Conservation (phyloP, 2,329 filamentous ascomycete species). For the Clonostachys solani region DNA sequence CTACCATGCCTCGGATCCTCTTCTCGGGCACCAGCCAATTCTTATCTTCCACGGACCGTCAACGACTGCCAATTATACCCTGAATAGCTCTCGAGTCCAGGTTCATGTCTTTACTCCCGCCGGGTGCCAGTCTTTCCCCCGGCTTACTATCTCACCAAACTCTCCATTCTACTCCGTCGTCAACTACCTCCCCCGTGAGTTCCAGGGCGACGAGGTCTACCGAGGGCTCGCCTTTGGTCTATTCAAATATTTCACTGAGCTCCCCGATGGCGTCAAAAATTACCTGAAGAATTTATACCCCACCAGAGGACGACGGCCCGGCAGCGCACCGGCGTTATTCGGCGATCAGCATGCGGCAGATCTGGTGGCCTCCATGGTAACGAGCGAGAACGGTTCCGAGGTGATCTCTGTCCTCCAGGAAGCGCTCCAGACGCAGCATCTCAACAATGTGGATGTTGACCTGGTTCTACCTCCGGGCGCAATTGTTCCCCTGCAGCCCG, state of each 20-base stretch:
- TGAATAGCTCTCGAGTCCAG: constrained; percentile 90
- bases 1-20: constrained; percentile 83
- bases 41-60: constrained; percentile 91
- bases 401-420: constrained; percentile 69
- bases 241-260: constrained; percentile 89
- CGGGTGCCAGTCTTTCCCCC: constrained; percentile 84
- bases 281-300: constrained; percentile 59
- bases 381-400: constrained; percentile 71
- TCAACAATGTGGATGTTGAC: constrained; percentile 85
- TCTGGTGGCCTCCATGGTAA: constrained; percentile 78
- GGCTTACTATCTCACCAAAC: constrained; percentile 88
- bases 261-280: constrained; percentile 72
- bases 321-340: constrained; percentile 68
- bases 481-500: constrained; percentile 60
- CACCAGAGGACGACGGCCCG: constrained; percentile 52
- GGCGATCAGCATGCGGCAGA: constrained; percentile 91
- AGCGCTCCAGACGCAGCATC: constrained; percentile 74
- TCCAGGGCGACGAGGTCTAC: constrained; percentile 92
- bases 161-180: constrained; percentile 90
- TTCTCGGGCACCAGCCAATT: constrained; percentile 76
- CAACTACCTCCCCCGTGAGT: constrained; percentile 83
- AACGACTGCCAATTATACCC: constrained; percentile 80
- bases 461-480: constrained; percentile 77
- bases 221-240: constrained; percentile 88
- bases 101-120: constrained; percentile 87